phyloP scores from a whole-genome alignment of 2,329 filamentous ascomycete genomes.

The Paecilomyces niveus region DNA sequence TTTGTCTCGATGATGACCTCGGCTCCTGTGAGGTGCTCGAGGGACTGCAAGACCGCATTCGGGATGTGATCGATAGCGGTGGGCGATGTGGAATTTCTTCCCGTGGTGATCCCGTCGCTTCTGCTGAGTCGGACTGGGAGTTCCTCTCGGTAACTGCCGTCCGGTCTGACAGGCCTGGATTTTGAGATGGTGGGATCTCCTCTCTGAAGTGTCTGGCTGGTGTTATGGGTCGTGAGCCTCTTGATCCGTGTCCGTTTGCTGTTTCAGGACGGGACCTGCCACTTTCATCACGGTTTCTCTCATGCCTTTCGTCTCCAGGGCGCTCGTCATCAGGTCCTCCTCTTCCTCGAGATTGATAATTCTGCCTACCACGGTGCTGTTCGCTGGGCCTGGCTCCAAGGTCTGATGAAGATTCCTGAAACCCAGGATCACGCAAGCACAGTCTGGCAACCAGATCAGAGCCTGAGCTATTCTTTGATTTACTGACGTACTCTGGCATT shows the following conservation, averaged over 20 bases:
- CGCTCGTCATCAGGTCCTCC: background rate
- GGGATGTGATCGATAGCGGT: background rate
- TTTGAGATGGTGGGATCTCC: background rate
- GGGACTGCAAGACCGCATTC: background rate
- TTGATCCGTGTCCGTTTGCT: background rate
- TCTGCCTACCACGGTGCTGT: background rate
- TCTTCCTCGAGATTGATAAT: background rate
- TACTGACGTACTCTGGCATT: conserved; percentile 8
- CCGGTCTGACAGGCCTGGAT: background rate
- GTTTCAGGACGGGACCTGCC: background rate
- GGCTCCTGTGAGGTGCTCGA: background rate
- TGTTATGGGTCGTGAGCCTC: background rate
- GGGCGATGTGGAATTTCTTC: background rate
- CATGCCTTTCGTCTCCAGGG: background rate
- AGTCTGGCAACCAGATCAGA: background rate
- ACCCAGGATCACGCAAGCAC: background rate
- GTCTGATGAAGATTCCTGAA: background rate
- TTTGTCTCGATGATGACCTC: background rate
- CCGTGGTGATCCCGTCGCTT: background rate
- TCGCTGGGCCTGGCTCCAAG: background rate
- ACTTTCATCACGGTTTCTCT: background rate
- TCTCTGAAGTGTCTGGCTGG: background rate
- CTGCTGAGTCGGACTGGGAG: background rate
- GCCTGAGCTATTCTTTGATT: background rate
- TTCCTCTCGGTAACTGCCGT: background rate